phyloP scores from a whole-genome alignment of 176 grass and related monocot species.

The Oryza brachyantha region DNA sequence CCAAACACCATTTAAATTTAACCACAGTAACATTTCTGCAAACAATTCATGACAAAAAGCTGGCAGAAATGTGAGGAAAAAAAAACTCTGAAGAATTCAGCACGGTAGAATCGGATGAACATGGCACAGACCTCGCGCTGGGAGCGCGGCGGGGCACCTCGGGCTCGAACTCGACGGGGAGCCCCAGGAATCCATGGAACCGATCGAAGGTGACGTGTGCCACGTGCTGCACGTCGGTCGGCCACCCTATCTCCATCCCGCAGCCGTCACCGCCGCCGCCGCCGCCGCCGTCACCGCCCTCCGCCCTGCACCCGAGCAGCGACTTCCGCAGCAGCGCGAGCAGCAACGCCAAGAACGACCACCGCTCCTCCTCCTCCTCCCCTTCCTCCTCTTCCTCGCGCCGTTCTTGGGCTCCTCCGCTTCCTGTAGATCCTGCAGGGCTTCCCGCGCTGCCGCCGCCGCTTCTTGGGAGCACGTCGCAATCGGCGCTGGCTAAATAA shows the following conservation, averaged over 20 bases:
- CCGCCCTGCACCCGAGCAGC: conserved; percentile 69
- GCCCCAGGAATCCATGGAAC: conserved; percentile 83
- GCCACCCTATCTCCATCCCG: conserved; percentile 87
- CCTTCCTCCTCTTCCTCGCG: conserved; percentile 19
- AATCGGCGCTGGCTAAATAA: conserved; percentile 35
- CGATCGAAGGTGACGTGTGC: conserved; percentile 89
- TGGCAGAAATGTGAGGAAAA: neutral
- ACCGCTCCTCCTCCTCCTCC: conserved; percentile 37
- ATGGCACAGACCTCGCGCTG: conserved; percentile 60
- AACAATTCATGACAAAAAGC: neutral
- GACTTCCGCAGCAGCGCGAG: conserved; percentile 69
- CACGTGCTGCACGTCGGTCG: conserved; percentile 79
- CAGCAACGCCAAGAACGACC: conserved; percentile 72
- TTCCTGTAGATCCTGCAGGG: conserved; percentile 31
- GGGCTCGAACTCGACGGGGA: conserved; percentile 82
- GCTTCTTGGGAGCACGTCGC: conserved; percentile 39
- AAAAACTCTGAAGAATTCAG: neutral
- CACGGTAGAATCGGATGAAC: neutral
- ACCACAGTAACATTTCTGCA: neutral
- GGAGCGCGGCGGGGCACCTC: conserved; percentile 69
- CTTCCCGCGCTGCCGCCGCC: neutral
- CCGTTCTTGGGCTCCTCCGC: conserved; percentile 1
- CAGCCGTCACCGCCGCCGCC: conserved; percentile 34
- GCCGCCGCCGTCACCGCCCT: conserved; percentile 10
- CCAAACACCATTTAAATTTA: neutral